Evolutionary conservation across 2,329 filamentous ascomycete genomes (phyloP), one percentile per base, ranked within the genome.

Genomic region (Sphaerulina musiva): DNA sequence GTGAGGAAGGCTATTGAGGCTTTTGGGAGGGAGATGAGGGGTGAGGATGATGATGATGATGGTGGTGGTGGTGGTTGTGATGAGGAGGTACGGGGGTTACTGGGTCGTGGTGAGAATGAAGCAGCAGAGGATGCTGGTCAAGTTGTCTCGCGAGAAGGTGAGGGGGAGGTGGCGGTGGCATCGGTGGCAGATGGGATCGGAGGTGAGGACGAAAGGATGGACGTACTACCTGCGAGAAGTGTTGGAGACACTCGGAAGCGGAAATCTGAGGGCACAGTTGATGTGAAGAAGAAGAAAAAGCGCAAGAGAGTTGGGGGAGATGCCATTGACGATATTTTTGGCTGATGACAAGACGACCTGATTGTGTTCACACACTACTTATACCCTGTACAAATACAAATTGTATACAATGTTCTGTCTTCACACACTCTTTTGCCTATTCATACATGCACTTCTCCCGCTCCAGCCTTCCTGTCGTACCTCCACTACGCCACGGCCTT

Each of bases 241-340:
- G 46, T 69, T 56, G 10, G 36, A 58, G 64, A 61, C 42, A 66
- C 65, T 8, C 46, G 43, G 11, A 56, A 44, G 23, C 61, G 65
- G 46, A 48, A 48, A 20, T 41, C 51, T 1, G 46, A 51, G 14
- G 55, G 56, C 8, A 26, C 39, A 3, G 55, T 59, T 14, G 66
- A 66, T 54, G 44, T 3, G 6, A 46, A n/a, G 12, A 73, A 75
- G 53, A 74, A 71, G 56, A 80, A 76, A 66, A 83, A 80, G 69
- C 82, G 79, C 62, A 79, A 76, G 63, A 78, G 77, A 53, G 80
- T 74, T 59, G 79, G 74, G 4, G 74, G 75, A 5, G 82, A 90
- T 66, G 85, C 81, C 41, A 86, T 92, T 52, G 87, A 90, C 58
- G 83, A 84, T 65, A 70, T 92, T 23, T 93, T 93, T 65, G 58